Percentiles rank a stretch among this genome's conserved stretches.
These are phyloP conservation scores for Phytophthora citrophthora DNA, from an alignment of 352 stramenopile genomes.

Conservation along the genomic window DNA sequence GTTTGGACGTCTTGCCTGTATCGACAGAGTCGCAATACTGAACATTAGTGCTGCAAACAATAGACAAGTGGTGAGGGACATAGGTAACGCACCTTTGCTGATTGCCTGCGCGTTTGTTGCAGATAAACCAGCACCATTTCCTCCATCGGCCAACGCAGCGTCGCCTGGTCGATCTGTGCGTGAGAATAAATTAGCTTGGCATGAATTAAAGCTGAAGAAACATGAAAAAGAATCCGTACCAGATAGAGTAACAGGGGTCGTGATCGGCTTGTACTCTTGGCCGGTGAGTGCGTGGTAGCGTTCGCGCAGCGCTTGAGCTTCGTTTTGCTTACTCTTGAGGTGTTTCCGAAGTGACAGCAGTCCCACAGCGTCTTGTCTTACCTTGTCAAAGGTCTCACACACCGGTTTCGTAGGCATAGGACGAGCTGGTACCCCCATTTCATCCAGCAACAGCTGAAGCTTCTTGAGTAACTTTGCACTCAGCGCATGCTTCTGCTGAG, in stretches of 20 bases:
- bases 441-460: conserved; percentile 67
- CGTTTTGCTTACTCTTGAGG: conserved; percentile 61
- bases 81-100: conserved; percentile 42
- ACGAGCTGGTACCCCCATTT: conserved; percentile 65
- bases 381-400: conserved; percentile 64
- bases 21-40: not conserved
- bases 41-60: not conserved
- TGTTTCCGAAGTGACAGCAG: conserved; percentile 68
- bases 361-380: conserved; percentile 64
- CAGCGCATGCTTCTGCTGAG: conserved; percentile 54
- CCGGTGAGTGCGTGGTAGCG: conserved; percentile 65
- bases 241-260: conserved; percentile 40
- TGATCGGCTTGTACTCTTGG: conserved; percentile 54
- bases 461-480: conserved; percentile 76
- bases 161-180: conserved; percentile 45
- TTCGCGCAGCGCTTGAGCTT: conserved; percentile 54
- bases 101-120: conserved; percentile 30
- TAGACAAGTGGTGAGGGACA: conserved; percentile 1
- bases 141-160: conserved; percentile 9
- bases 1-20: conserved; percentile 60
- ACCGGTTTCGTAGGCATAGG: conserved; percentile 77
- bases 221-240: conserved; percentile 23
- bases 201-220: not conserved
- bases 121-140: conserved; percentile 11
- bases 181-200: conserved; percentile 11